Base-by-base conservation (phyloP, 306 rosid species). In the Potentilla sterilis region DNA sequence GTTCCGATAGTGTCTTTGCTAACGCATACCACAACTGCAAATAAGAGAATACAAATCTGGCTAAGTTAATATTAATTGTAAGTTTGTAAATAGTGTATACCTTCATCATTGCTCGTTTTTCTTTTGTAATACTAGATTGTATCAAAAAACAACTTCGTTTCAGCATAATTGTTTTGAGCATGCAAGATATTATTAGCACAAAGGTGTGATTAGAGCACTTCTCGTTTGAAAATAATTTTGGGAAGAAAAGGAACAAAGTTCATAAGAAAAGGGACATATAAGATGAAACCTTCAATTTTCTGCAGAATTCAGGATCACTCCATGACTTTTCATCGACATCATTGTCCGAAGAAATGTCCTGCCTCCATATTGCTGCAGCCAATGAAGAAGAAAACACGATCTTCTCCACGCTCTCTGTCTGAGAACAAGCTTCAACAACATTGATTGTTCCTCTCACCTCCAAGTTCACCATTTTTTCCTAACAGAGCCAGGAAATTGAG, bases 381-480 rank as follows among this genome's bases (percentile, higher is more conserved):
- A 81, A 43, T 54, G 87, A 86, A 10, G 89, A 86, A 67, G 82
- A 81, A 77, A 79, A 86, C 44, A 86, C 81, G 19, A 83, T 70
- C 74, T 86, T 86, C 55, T 83, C 70, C 47, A 81, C 43, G 52
- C 47, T 72, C 35, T 81, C 78, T 18, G 89, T 86, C 76, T 76
- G 89, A 7, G 82, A 87, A 73, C 82, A 81, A 8, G 87, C 89
- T 76, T 86, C 87, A 64, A 86, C 72, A 38, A 86, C 86, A 73
- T 86, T 86, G 11, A 81, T 81, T 3, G 87, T 78, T 40, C 84
- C 89, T 83, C 89, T 83, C 63, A 83, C 89, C 74, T 86, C 89
- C 76, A 71, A 69, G 47, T 86, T 83, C 79, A 79, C 89, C 81
- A 76, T 46, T 75, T 61, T 54, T 65, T 83, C 89, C 89, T 83